Conservation (phyloP, 495 filamentous ascomycete genomes). For the Xylaria acuta region DNA sequence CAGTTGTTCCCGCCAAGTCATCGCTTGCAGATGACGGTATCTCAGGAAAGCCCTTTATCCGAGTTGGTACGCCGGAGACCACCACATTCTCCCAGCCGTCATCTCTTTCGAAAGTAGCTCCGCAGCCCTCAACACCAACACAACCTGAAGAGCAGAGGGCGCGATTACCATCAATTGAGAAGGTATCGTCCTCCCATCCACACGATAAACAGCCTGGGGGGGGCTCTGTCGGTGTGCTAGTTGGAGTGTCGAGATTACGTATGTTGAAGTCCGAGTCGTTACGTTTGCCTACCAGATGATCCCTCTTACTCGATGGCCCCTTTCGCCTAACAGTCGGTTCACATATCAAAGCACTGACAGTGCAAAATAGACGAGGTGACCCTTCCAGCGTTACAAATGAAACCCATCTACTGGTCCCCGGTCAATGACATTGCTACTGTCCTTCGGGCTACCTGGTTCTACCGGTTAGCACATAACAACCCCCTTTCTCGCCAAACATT, state of each 20-base stretch:
- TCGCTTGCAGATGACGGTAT: constrained; percentile 51
- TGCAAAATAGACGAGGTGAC: constrained; percentile 51
- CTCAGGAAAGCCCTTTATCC: constrained; percentile 53
- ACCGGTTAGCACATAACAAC: constrained; percentile 54
- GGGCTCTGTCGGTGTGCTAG: constrained; percentile 63
- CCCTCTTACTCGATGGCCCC: neutral
- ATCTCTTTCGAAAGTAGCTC: constrained; percentile 34
- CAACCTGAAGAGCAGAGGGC: constrained; percentile 23
- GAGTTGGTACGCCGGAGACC: constrained; percentile 42
- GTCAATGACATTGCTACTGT: constrained; percentile 87
- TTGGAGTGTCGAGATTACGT: constrained; percentile 76
- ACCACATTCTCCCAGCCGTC: constrained; percentile 33
- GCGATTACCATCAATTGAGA: constrained; percentile 17
- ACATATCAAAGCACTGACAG: neutral
- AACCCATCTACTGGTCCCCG: constrained; percentile 98
- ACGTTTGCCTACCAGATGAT: neutral
- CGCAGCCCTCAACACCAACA: constrained; percentile 25
- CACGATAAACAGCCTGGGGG: constrained; percentile 22
- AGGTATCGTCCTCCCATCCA: constrained; percentile 11
- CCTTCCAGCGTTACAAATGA: constrained; percentile 74
- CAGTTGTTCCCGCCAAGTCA: constrained; percentile 36
- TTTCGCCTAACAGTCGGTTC: neutral
- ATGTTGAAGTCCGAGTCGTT: neutral
- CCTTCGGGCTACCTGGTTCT: constrained; percentile 93
- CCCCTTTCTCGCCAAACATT: neutral